Conservation (phyloP, 768 basidiomycete genomes). For the Strobilomyces echinocephalus region DNA sequence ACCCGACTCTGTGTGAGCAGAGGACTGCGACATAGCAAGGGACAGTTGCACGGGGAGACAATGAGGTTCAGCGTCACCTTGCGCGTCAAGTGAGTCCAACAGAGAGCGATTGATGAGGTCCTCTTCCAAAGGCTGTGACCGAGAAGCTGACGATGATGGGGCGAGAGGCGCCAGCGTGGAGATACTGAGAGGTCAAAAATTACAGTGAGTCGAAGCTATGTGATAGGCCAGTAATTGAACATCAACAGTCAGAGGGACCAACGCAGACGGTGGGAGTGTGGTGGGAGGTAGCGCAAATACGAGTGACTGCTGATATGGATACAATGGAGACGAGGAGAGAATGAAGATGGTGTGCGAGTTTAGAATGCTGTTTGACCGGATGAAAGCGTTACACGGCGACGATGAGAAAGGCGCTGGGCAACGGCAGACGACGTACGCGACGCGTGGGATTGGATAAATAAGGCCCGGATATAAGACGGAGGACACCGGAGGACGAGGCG, state of each 20-base stretch:
- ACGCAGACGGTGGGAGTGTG: constrained; percentile 27
- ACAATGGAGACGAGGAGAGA: constrained; percentile 34
- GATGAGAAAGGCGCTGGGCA: constrained; percentile 16
- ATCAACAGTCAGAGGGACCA: constrained; percentile 40
- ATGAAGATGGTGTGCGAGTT: constrained; percentile 20
- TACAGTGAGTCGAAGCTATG: constrained; percentile 29
- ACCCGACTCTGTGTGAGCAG: constrained; percentile 51
- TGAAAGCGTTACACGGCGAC: constrained; percentile 25
- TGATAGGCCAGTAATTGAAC: constrained; percentile 32
- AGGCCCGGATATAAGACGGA: constrained; percentile 14
- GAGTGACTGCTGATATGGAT: constrained; percentile 39
- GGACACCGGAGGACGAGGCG: constrained; percentile 18
- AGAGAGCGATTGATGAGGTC: constrained; percentile 84
- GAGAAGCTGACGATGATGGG: constrained; percentile 29
- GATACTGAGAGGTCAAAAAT: constrained; percentile 21
- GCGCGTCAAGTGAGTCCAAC: constrained; percentile 76
- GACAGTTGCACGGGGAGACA: constrained; percentile 27
- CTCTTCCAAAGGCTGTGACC: constrained; percentile 45
- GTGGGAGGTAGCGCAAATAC: constrained; percentile 33
- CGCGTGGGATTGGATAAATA: constrained; percentile 42
- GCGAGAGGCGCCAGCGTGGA: constrained; percentile 52
- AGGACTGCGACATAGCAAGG: constrained; percentile 44
- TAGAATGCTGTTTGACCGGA: constrained; percentile 29
- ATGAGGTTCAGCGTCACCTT: constrained; percentile 74
- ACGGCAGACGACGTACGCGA: constrained; percentile 41